Evolutionary conservation across 2,329 filamentous ascomycete genomes (phyloP).

Genomic region (Pseudocercospora musae): DNA sequence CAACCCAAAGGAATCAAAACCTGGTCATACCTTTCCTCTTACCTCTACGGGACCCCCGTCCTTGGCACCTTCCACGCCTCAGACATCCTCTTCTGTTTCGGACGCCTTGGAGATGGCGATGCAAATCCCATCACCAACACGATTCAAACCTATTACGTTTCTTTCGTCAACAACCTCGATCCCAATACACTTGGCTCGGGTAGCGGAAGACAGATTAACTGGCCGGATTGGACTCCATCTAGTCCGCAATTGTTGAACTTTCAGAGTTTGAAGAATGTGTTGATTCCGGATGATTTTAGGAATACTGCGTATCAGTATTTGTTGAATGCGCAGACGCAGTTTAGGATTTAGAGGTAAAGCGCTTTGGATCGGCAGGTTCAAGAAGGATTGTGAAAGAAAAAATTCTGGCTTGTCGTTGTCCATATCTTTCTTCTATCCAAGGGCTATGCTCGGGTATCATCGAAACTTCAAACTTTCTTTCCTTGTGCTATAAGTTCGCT

Average conservation of each 20-base stretch:
- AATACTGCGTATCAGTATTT: constrained; percentile 45
- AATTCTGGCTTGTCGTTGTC: background rate
- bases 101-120: background rate
- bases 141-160: constrained; percentile 67
- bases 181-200: constrained; percentile 56
- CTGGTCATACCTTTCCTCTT: constrained; percentile 74
- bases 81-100: constrained; percentile 38
- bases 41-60: constrained; percentile 67
- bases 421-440: background rate
- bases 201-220: constrained; percentile 40
- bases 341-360: constrained; percentile 19
- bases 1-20: constrained; percentile 52
- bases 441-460: background rate
- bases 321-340: constrained; percentile 22
- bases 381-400: background rate
- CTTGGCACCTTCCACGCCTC: constrained; percentile 71
- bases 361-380: background rate
- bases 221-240: constrained; percentile 54
- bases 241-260: constrained; percentile 52
- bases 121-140: constrained; percentile 33
- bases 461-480: constrained; percentile 46
- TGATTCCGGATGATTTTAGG: constrained; percentile 52
- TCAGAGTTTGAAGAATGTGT: constrained; percentile 34
- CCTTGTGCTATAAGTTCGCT: constrained; percentile 48
- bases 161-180: constrained; percentile 67